Evolutionary conservation across 345 rosid genomes (phyloP), one percentile per base, ranked within the genome.

Genomic region (Syzygium oleosum): DNA sequence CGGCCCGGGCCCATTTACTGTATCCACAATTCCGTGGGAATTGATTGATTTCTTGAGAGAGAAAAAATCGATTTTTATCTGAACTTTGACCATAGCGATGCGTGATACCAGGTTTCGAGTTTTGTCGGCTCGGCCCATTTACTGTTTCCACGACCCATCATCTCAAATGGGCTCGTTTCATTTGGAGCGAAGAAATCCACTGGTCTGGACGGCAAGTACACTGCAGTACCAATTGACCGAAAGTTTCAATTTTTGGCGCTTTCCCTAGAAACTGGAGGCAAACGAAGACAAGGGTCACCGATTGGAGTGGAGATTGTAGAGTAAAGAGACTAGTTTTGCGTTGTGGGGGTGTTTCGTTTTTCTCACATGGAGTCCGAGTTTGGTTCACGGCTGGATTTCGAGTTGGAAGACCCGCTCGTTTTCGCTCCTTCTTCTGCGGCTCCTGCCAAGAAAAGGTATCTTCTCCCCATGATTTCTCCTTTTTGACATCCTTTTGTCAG

Each of bases 311-410:
- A 85, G 27, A 31, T 85, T 1, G 86, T 0, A 1, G 86, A 85
- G 38, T n/a, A n/a, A 88, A 89, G 86, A 93, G 85, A 27, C 49
- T 38, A 0, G 83, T 10, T 38, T 73, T 21, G 83, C 7, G 49
- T 1, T 19, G 27, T 19, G 38, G 49, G 49, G 27, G 21, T 0
- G 27, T 41, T 73, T 73, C 83, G 10, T 73, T 4, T 19, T 73
- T 38, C 49, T 73, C 83, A 1, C 0, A 73, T 73, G 83, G 83
- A 5, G 4, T 41, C 83, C 83, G 49, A 73, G 83, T 73, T 92
- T 87, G 96, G 94, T 73, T 96, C 88, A 10, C 97, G 93, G 21
- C 98, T 96, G 23, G 99, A 97, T 90, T 97, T 97, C 89, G 99
- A 97, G 91, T 88, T 59, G 51, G 99, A 95, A 91, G 99, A 96